phyloP scores from a whole-genome alignment of 176 grass and related monocot species.

The Ensete ventricosum region DNA sequence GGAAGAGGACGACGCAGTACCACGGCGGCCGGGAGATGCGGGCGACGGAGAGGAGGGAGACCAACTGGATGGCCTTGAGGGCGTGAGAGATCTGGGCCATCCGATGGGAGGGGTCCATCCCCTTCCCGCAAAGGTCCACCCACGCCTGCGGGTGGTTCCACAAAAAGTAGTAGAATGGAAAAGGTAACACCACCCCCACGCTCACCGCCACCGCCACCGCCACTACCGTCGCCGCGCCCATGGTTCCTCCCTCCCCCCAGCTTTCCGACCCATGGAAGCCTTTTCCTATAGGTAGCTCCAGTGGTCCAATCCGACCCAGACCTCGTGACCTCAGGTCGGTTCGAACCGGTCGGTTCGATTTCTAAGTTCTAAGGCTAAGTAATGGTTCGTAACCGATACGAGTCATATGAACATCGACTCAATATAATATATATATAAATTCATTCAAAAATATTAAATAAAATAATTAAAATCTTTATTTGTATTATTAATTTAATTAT shows the following conservation, averaged over 20 bases:
- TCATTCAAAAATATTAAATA: too few species aligned
- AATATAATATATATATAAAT: too few species aligned
- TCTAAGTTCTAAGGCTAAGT: too few species aligned
- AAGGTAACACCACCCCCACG: conserved; percentile 51
- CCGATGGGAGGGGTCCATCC: conserved; percentile 57
- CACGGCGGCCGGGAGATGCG: conserved; percentile 53
- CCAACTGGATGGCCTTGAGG: conserved; percentile 68
- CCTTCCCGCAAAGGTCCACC: conserved; percentile 64
- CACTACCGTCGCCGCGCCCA: conserved; percentile 8
- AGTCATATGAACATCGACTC: too few species aligned
- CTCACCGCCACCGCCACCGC: conserved; percentile 8
- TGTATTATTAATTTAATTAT: too few species aligned
- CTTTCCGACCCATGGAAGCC: not conserved
- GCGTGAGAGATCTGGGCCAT: conserved; percentile 87
- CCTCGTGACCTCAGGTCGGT: too few species aligned
- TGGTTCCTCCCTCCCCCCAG: not conserved
- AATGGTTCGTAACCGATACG: too few species aligned
- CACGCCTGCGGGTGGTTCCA: conserved; percentile 69
- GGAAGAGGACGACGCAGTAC: conserved; percentile 48
- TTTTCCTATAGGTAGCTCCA: not conserved
- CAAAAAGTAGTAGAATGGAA: conserved; percentile 77
- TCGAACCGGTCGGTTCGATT: too few species aligned
- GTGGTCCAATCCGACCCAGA: too few species aligned
- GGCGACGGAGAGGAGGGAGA: conserved; percentile 65
- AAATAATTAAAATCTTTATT: too few species aligned